Evolutionary conservation across 1,139 yeast genomes (phyloP), one percentile per base, ranked within the genome.

Genomic region (Diutina mesorugosa): DNA sequence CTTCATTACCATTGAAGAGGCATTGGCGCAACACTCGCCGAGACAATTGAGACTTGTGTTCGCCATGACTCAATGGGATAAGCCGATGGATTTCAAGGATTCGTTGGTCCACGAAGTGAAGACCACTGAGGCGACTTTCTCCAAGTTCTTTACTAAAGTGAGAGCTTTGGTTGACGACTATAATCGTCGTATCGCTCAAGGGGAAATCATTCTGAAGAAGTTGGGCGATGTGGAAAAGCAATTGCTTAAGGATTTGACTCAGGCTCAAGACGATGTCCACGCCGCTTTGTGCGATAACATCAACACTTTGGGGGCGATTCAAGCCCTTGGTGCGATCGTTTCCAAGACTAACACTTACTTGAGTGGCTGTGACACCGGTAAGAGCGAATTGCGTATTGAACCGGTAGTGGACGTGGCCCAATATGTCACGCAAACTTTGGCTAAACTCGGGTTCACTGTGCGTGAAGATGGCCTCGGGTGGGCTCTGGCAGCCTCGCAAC

Each of bases 1-100:
- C 71, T 93, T 93, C 69, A 91, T 95, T 65, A 91, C 99, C 10
- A 90, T 93, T 62, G 89, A 87, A 62, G 95, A 93, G 67, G 98
- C 98, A 0, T 77, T 95, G 61, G 72, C 77, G 54, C 80, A 72
- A 60, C 89, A 81, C 67, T 70, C 87, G 2, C 70, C 95, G 2
- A 83, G 97, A 63, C 97, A 93, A 69, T 77, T 93, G 64, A 81
- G 99, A 62, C 77, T 93, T 63, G 91, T 91, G 12, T 93, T 93
- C 74, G 95, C 96, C 2, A 77, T 89, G 64, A 90, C 87, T 61
- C 88, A 87, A 62, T 93, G 99, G 99, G 93, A 90, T 65, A 84
- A 81, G 65, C 95, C 91, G 61, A 76, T 93, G 57, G 99, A 93
- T 70, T 93, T 93, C 72, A 93, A 91, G 71, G 93, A 87, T 64